phyloP scores from a whole-genome alignment of 1,139 yeast species.

The Suhomyces terraborum region DNA sequence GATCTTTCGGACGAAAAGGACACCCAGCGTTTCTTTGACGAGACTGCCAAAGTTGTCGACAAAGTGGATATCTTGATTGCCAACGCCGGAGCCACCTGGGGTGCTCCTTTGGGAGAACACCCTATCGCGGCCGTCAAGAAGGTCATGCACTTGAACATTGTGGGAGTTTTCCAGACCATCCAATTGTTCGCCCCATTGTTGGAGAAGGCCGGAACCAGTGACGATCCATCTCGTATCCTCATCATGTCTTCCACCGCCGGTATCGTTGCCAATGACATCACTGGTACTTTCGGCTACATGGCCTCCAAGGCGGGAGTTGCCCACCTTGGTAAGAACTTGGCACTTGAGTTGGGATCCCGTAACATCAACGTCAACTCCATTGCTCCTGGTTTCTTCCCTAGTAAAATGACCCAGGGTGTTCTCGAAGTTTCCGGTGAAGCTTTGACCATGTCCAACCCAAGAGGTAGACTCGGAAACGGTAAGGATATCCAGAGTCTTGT shows the following conservation, averaged over 20 bases:
- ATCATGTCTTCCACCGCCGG: constrained; percentile 67
- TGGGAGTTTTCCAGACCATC: constrained; percentile 71
- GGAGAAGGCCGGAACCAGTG: constrained; percentile 53
- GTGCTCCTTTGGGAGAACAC: constrained; percentile 62
- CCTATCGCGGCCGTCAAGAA: constrained; percentile 65
- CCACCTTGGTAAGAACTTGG: constrained; percentile 66
- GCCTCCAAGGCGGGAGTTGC: constrained; percentile 81
- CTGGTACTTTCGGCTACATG: constrained; percentile 66
- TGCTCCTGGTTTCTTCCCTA: constrained; percentile 81
- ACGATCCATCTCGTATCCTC: constrained; percentile 67
- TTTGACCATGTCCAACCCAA: constrained; percentile 56
- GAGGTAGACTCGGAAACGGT: constrained; percentile 62
- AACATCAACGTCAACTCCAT: constrained; percentile 67
- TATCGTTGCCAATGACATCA: constrained; percentile 46
- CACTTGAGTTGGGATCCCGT: constrained; percentile 64
- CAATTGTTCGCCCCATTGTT: constrained; percentile 63
- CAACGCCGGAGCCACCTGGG: constrained; percentile 86
- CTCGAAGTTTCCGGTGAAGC: constrained; percentile 56
- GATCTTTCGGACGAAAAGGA: constrained; percentile 60
- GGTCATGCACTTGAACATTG: constrained; percentile 64
- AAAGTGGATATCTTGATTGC: constrained; percentile 68
- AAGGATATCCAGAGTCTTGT: constrained; percentile 64
- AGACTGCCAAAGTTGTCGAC: constrained; percentile 42
- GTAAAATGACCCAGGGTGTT: constrained; percentile 74
- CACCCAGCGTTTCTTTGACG: constrained; percentile 46